Conservation (phyloP, 208 protist genomes). For the Acanthamoeba sp. region DNA sequence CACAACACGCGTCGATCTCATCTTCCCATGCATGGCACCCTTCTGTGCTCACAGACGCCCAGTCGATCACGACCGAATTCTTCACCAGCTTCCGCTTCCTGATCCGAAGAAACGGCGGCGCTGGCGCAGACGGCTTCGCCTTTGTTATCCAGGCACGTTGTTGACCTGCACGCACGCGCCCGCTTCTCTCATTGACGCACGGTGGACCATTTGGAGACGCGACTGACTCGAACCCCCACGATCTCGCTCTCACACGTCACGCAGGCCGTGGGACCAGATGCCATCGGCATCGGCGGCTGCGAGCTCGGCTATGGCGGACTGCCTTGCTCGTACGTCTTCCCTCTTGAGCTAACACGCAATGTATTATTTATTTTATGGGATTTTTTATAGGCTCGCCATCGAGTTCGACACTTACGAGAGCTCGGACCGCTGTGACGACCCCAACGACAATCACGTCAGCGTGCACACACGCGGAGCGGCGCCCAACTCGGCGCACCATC, state of each 20-base stretch:
- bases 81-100: neutral
- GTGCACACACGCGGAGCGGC: slow-evolving; percentile 34
- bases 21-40: too few species aligned
- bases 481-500: slow-evolving; percentile 77
- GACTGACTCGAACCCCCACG: too few species aligned
- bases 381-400: slow-evolving; percentile 70
- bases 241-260: neutral
- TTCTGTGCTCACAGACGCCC: neutral
- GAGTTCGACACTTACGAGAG: slow-evolving; percentile 82
- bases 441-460: slow-evolving; percentile 79
- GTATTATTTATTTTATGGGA: too few species aligned
- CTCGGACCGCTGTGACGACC: slow-evolving; percentile 67
- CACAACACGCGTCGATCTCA: too few species aligned
- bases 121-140: slow-evolving; percentile 82
- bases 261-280: slow-evolving; percentile 51
- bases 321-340: slow-evolving; percentile 45
- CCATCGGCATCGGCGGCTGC: slow-evolving; percentile 73
- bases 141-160: slow-evolving; percentile 72
- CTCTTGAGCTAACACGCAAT: too few species aligned
- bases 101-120: neutral
- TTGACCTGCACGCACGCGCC: too few species aligned
- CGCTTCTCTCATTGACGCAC: too few species aligned
- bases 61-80: neutral
- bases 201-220: too few species aligned
- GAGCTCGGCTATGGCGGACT: slow-evolving; percentile 81